phyloP scores from a whole-genome alignment of 306 rosid genomes.

The Casuarina cunninghamiana region DNA sequence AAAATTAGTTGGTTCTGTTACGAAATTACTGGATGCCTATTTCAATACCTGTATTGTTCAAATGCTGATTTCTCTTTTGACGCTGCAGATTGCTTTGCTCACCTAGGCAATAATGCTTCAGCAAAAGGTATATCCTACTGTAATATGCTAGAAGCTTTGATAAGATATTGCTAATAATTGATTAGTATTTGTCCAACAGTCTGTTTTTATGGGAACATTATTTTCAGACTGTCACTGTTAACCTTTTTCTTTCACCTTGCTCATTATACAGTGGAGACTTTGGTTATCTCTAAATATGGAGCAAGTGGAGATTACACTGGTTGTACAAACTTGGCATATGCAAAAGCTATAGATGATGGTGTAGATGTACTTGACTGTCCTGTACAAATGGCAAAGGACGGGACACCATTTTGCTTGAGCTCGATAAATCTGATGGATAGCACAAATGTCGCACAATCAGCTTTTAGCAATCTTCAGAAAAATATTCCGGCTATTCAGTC shows the following conservation, averaged over 20 bases:
- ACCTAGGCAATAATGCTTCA: conserved; percentile 49
- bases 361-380: conserved; percentile 84
- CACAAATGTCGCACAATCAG: conserved; percentile 56
- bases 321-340: conserved; percentile 68
- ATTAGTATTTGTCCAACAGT: conserved; percentile 22
- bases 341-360: conserved; percentile 67
- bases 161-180: conserved; percentile 13
- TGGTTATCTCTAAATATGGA: conserved; percentile 82
- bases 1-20: background rate
- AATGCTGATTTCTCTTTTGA: conserved; percentile 26
- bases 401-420: conserved; percentile 73
- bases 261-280: conserved; percentile 47
- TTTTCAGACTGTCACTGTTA: conserved; percentile 22
- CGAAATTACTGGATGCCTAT: background rate
- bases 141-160: background rate
- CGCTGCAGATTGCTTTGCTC: conserved; percentile 80
- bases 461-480: conserved; percentile 31
- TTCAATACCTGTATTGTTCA: background rate
- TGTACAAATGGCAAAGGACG: conserved; percentile 80
- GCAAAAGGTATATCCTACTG: conserved; percentile 44
- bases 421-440: conserved; percentile 71
- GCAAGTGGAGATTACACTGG: conserved; percentile 87
- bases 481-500: conserved; percentile 49
- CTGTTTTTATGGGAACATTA: conserved; percentile 5
- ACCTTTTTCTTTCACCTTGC: conserved; percentile 27